Evolutionary conservation across 1,284 basidiomycete species (phyloP).

Genomic region (Peniophora sp.): DNA sequence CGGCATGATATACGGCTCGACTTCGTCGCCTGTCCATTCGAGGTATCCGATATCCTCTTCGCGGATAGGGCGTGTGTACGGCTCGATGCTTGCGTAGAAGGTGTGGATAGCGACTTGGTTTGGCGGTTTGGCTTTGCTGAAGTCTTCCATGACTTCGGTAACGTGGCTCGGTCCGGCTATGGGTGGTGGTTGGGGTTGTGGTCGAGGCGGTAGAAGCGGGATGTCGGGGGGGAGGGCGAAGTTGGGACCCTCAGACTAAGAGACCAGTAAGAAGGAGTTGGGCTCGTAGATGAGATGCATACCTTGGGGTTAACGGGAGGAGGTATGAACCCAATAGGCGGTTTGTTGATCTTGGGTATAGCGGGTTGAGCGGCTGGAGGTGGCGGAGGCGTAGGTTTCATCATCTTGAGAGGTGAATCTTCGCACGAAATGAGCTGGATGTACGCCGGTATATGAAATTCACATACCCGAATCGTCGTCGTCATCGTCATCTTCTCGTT

Average conservation of each 20-base stretch:
- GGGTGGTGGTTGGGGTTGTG: slow-evolving; percentile 60
- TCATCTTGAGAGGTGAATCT: slow-evolving; percentile 41
- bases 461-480: slow-evolving; percentile 49
- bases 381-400: slow-evolving; percentile 46
- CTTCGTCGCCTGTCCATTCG: slow-evolving; percentile 80
- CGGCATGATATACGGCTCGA: slow-evolving; percentile 81
- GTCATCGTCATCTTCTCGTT: slow-evolving; percentile 60
- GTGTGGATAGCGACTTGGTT: slow-evolving; percentile 59
- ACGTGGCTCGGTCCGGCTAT: slow-evolving; percentile 74
- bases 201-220: slow-evolving; percentile 55
- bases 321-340: slow-evolving; percentile 32
- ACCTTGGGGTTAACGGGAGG: slow-evolving; percentile 20
- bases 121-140: slow-evolving; percentile 73
- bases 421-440: background rate
- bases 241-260: slow-evolving; percentile 42
- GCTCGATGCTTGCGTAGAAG: slow-evolving; percentile 81
- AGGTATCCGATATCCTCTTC: slow-evolving; percentile 91
- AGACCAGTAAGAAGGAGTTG: slow-evolving; percentile 2
- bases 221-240: slow-evolving; percentile 43
- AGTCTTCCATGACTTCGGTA: slow-evolving; percentile 79
- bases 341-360: slow-evolving; percentile 45
- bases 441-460: slow-evolving; percentile 17
- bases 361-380: slow-evolving; percentile 25
- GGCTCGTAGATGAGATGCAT: no score
- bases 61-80: slow-evolving; percentile 76